Conservation (phyloP, 2,329 filamentous ascomycete genomes). For the Fusarium pininemorale region DNA sequence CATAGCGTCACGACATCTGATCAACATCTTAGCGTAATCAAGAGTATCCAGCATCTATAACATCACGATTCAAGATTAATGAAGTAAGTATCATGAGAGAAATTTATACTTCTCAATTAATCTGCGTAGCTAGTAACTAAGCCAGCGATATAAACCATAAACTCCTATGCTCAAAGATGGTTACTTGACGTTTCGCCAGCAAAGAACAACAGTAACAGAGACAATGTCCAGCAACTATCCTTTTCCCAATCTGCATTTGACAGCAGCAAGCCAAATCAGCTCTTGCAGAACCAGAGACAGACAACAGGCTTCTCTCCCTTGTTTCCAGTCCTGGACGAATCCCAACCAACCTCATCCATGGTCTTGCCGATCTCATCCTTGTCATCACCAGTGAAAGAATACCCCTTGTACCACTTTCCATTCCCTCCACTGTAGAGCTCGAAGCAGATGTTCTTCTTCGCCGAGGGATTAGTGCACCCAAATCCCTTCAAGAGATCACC, state of each 20-base stretch:
- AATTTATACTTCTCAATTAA: neutral
- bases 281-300: conserved; percentile 69
- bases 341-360: conserved; percentile 68
- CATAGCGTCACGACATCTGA: neutral
- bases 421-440: conserved; percentile 65
- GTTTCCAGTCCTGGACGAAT: conserved; percentile 58
- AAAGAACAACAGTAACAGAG: neutral
- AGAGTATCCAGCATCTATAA: too few relatives aligned
- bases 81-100: accelerated
- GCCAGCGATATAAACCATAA: neutral
- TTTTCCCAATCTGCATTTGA: neutral
- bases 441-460: conserved; percentile 65
- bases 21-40: neutral
- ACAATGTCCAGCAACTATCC: neutral
- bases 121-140: neutral
- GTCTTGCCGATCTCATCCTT: conserved; percentile 58
- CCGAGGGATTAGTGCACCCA: conserved; percentile 60
- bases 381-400: conserved; percentile 61
- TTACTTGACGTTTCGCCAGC: neutral
- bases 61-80: neutral
- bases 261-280: conserved; percentile 41
- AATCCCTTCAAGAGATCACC: conserved; percentile 67
- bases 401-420: conserved; percentile 68
- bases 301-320: conserved; percentile 62
- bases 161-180: neutral